Conservation (phyloP, 2,329 filamentous ascomycete species). For the Trichoderma citrinoviride region DNA sequence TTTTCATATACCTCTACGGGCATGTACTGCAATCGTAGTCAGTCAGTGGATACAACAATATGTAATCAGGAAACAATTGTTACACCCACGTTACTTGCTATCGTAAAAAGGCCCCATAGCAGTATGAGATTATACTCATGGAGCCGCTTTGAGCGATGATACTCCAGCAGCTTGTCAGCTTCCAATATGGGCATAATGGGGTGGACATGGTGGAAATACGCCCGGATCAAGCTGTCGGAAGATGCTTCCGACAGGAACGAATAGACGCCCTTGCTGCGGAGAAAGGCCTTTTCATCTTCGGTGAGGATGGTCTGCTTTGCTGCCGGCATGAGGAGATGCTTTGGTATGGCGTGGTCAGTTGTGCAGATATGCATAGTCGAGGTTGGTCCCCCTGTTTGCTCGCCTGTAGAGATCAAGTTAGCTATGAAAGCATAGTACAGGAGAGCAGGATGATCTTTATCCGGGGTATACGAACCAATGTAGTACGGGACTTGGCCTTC, state of each 20-base stretch:
- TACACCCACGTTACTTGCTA: not conserved
- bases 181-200: constrained; percentile 11
- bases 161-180: constrained; percentile 5
- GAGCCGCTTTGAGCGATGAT: constrained; percentile 4
- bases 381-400: constrained; percentile 8
- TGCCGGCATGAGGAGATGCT: constrained; percentile 13
- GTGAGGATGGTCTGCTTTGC: constrained; percentile 1
- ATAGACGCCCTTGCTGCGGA: constrained; percentile 12
- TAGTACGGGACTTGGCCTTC: constrained; percentile 12
- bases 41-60: not conserved
- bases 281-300: not conserved
- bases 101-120: not conserved
- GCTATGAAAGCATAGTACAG: not conserved
- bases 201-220: constrained; percentile 16
- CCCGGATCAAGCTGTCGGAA: constrained; percentile 1
- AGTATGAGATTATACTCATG: constrained; percentile 10
- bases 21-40: not conserved
- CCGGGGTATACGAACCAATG: not conserved
- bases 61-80: too few species aligned
- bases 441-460: not conserved
- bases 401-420: not conserved
- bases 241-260: constrained; percentile 7
- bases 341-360: constrained; percentile 4
- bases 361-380: constrained; percentile 14
- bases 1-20: constrained; percentile 9